These are phyloP conservation scores for Pseudohalonectria lignicola DNA, from an alignment of 2,329 filamentous ascomycete genomes.

Conservation along the genomic window DNA sequence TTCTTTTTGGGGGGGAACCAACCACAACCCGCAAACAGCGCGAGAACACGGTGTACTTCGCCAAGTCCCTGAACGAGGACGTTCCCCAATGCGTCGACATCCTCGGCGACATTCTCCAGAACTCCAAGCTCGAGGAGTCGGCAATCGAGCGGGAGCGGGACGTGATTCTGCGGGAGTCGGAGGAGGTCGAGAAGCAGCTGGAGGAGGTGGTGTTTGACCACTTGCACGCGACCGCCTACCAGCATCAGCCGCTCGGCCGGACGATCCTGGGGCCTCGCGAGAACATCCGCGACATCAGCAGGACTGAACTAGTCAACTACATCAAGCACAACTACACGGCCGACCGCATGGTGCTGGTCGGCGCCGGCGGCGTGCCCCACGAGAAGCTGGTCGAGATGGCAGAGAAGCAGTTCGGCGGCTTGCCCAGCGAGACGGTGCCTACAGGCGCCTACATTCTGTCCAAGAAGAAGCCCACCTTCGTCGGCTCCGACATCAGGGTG, in stretches of 20 bases:
- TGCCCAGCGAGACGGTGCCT: conserved; percentile 66
- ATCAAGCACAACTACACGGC: conserved; percentile 99
- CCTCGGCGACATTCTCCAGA: conserved; percentile 96
- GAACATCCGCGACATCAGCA: conserved; percentile 95
- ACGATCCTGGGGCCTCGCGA: conserved; percentile 96
- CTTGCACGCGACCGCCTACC: conserved; percentile 95
- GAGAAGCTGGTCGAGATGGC: conserved; percentile 89
- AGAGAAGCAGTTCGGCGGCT: conserved; percentile 82
- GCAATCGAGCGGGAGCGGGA: conserved; percentile 97
- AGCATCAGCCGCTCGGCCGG: conserved; percentile 89
- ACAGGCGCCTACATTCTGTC: conserved; percentile 65
- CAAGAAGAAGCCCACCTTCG: conserved; percentile 86
- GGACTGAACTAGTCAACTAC: conserved; percentile 84
- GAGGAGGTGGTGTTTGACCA: conserved; percentile 99
- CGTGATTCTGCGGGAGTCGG: conserved; percentile 96
- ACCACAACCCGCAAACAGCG: conserved; percentile 41
- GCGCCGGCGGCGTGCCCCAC: conserved; percentile 88
- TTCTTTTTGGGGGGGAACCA: too few relatives aligned
- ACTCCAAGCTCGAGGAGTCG: conserved; percentile 89
- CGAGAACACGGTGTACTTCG: conserved; percentile 99
- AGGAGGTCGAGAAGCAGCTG: conserved; percentile 99
- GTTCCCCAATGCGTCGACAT: conserved; percentile 96
- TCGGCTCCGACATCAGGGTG: conserved; percentile 91
- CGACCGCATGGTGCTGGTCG: conserved; percentile 98
- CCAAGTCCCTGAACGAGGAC: conserved; percentile 97